Percentiles rank a stretch among this genome's conserved stretches.
phyloP scores from a whole-genome alignment of 2,329 filamentous ascomycete genomes.

The Mycosphaerella sp. region DNA sequence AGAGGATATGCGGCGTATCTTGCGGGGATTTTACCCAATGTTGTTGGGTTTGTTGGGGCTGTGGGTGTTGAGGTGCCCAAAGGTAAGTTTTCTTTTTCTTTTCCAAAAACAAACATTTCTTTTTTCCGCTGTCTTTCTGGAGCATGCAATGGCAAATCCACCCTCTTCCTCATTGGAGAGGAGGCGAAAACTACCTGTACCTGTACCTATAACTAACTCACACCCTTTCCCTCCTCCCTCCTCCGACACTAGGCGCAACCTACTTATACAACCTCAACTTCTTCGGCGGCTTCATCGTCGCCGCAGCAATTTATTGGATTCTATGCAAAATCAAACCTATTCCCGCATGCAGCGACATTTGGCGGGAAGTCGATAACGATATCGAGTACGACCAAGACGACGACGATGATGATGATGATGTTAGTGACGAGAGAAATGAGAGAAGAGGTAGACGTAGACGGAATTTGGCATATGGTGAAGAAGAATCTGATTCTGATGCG shows the following conservation, averaged over 20 bases:
- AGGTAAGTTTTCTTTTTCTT: no score
- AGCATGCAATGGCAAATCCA: no score
- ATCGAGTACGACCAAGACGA: no score
- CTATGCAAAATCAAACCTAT: slow-evolving; percentile 66
- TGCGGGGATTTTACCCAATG: slow-evolving; percentile 50
- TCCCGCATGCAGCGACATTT: slow-evolving; percentile 64
- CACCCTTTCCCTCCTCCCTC: no score
- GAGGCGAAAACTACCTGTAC: no score
- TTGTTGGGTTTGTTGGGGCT: slow-evolving; percentile 49
- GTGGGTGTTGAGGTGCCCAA: slow-evolving; percentile 54
- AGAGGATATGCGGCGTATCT: slow-evolving; percentile 53
- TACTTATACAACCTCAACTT: slow-evolving; percentile 92
- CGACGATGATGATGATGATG: slow-evolving; percentile 33
- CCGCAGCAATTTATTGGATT: slow-evolving; percentile 59
- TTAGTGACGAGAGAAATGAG: slow-evolving; percentile 38
- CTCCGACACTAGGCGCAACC: slow-evolving; percentile 56
- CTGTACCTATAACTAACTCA: no score
- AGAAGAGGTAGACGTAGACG: not conserved
- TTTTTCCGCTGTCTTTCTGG: no score
- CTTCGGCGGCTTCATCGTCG: slow-evolving; percentile 74
- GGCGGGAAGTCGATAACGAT: slow-evolving; percentile 59
- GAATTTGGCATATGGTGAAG: slow-evolving; percentile 30
- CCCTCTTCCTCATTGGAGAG: no score
- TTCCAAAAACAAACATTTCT: no score
- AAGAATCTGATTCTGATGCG: slow-evolving; percentile 7